phyloP scores from a whole-genome alignment of 176 grass and related monocot species.

The Oryza glaberrima region DNA sequence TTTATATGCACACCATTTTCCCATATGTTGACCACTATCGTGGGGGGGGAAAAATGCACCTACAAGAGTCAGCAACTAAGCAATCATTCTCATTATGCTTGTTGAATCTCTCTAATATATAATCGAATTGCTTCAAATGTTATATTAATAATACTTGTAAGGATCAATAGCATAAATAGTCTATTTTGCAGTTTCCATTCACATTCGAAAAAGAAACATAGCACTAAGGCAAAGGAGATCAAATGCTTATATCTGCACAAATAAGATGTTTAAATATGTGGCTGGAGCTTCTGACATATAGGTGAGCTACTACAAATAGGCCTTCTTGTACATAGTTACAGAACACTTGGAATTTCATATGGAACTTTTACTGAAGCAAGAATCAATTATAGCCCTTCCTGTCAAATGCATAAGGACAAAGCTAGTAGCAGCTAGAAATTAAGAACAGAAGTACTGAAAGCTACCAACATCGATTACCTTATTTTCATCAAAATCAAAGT shows the following conservation, averaged over 20 bases:
- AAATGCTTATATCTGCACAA: constrained; percentile 12
- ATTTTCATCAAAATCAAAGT: constrained; percentile 98
- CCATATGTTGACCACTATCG: background rate
- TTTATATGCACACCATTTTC: background rate
- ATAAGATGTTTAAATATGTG: constrained; percentile 27
- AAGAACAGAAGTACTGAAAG: background rate
- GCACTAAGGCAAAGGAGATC: background rate
- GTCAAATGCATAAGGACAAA: constrained; percentile 6
- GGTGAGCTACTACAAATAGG: background rate
- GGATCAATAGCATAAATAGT: background rate
- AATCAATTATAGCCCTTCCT: constrained; percentile 15
- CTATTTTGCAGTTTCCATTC: constrained; percentile 9
- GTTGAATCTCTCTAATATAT: background rate
- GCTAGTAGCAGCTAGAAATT: constrained; percentile 12
- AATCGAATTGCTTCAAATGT: background rate
- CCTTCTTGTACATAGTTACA: background rate
- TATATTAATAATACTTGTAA: background rate
- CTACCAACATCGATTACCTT: constrained; percentile 58
- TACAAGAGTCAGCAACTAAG: constrained; percentile 3
- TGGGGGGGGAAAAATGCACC: too few relatives aligned
- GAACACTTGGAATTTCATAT: background rate
- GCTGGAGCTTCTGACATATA: background rate
- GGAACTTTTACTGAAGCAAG: background rate
- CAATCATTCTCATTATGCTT: constrained; percentile 1
- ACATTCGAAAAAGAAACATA: background rate